Evolutionary conservation across 2,329 filamentous ascomycete genomes (phyloP).

Genomic region (Diaporthe sp.): DNA sequence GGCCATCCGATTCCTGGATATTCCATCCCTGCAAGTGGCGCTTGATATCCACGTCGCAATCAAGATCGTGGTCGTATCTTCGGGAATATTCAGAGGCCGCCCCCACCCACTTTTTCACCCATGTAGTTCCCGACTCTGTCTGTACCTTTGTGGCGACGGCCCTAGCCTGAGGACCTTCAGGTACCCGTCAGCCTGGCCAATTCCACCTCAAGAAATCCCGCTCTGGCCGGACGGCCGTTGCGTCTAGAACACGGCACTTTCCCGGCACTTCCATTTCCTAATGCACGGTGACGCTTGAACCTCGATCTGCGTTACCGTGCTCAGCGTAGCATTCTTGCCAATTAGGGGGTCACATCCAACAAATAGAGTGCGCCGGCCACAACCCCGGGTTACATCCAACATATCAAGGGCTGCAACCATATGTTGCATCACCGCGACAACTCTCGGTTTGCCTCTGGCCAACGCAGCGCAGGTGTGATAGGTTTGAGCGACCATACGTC

Average conservation of each 20-base stretch:
- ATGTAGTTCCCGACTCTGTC: neutral
- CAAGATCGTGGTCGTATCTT: conserved; percentile 32
- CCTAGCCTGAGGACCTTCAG: conserved; percentile 2
- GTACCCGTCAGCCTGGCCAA: conserved; percentile 11
- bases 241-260: conserved; percentile 32
- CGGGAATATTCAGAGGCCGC: conserved; percentile 3
- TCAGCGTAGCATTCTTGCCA: conserved; percentile 4
- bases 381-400: conserved; percentile 3
- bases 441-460: conserved; percentile 22
- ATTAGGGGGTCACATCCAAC: conserved; percentile 24
- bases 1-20: conserved; percentile 40
- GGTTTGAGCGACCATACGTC: conserved; percentile 11
- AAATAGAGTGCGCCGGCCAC: conserved; percentile 12
- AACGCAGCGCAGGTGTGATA: neutral
- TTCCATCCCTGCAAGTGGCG: conserved; percentile 59
- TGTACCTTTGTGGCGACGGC: conserved; percentile 18
- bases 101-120: conserved; percentile 12
- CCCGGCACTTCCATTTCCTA: conserved; percentile 19
- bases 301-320: conserved; percentile 16
- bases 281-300: conserved; percentile 24
- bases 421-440: conserved; percentile 23
- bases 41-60: conserved; percentile 46
- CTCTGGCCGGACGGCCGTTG: conserved; percentile 15
- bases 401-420: neutral
- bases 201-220: conserved; percentile 15